Base-by-base conservation (phyloP, 495 filamentous ascomycete genomes). In the Aspergillus heteromorphus region DNA sequence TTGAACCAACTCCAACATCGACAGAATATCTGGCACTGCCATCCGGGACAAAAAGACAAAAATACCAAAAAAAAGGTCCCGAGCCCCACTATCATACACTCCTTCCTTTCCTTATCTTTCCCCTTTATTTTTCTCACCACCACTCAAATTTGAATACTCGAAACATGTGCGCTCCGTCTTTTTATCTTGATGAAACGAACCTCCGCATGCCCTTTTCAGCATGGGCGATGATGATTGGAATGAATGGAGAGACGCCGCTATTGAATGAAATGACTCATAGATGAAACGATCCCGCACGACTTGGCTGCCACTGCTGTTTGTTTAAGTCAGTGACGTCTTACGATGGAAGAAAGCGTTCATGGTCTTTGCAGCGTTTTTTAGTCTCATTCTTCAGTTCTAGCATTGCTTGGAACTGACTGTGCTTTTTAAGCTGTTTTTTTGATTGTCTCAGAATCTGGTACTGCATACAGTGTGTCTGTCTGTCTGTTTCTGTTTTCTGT, bases 191-290 rank as follows among this genome's bases (percentile, higher is more conserved):
- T 40, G 27, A 16, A n/a, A 29, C 45, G 30, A 50, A 38, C 16
- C 25, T 10, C 30, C 30, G 36, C 30, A 20, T 38, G 14, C 1
- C 30, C 29, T 4, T 7, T 27, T 16, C 7, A n/a, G 36, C 20
- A 40, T 34, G 45, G 43, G 27, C 42, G n/a, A 55, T 61, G 58
- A 64, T 52, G 61, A 64, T 59, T 61, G 53, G 58, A 61, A 64
- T 53, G 58, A 61, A 64, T 53, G 61, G 60, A 59, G 56, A 55
- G 57, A 58, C 49, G 60, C 55, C 54, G 61, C 31, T 60, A 64
- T 64, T 64, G 61, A 64, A 45, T 64, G 61, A 64, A 54, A 64
- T 42, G 61, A 64, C 54, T 54, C 47, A 59, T 59, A 58, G 51
- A 63, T 60, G 58, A 64, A 43, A 61, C 51, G 61, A 60, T 45